Evolutionary conservation across 345 rosid genomes (phyloP).

Genomic region (Brassica carinata): DNA sequence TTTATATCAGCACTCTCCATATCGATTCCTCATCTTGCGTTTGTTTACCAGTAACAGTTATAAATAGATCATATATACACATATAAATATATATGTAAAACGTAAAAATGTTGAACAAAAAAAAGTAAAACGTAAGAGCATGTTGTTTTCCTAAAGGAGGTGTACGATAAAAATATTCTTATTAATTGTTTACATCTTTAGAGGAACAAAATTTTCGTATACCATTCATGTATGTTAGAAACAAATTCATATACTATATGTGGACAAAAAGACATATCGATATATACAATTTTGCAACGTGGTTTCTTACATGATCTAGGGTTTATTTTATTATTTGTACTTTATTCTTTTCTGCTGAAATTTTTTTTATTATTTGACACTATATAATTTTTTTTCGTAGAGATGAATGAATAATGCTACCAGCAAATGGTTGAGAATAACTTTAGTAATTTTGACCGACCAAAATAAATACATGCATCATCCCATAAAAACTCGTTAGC

Average conservation of each 20-base stretch:
- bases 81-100: too few relatives aligned
- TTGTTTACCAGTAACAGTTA: background rate
- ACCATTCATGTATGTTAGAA: background rate
- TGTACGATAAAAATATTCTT: too few relatives aligned
- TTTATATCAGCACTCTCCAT: background rate
- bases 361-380: background rate
- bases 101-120: too few relatives aligned
- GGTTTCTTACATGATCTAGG: background rate
- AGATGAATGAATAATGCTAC: background rate
- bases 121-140: too few relatives aligned
- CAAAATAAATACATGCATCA: too few relatives aligned
- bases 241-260: background rate
- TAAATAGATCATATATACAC: background rate
- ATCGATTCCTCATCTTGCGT: background rate
- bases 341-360: background rate
- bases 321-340: background rate
- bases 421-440: background rate
- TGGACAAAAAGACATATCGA: background rate
- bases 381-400: background rate
- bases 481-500: background rate
- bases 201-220: background rate
- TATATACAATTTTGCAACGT: background rate
- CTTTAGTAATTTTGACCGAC: too few relatives aligned
- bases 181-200: too few relatives aligned
- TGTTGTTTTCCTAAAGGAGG: background rate